Percentiles rank a stretch among this genome's conserved stretches.
Conservation (phyloP, 345 rosid genomes). For the Jatropha curcas region DNA sequence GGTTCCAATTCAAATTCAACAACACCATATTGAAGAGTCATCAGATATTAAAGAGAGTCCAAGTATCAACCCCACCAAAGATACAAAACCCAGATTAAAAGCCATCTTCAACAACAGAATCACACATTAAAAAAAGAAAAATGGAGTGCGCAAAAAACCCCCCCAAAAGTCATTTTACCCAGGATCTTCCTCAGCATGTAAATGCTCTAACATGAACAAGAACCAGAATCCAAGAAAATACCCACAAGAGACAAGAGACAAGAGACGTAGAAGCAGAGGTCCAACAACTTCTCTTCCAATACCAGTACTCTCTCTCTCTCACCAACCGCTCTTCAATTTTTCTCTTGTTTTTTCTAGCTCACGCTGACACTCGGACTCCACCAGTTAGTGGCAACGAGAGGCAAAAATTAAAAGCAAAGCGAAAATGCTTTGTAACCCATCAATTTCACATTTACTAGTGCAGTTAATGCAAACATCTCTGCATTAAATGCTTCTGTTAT, state of each 20-base stretch:
- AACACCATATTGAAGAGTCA: constrained; percentile 11
- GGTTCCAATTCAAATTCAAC: constrained; percentile 37
- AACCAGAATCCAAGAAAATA: constrained; percentile 8
- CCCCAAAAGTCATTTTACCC: not conserved
- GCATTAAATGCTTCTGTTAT: constrained; percentile 46
- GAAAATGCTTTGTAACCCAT: constrained; percentile 1
- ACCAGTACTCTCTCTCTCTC: not conserved
- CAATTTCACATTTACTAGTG: constrained; percentile 34
- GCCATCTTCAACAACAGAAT: constrained; percentile 21
- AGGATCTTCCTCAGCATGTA: not conserved
- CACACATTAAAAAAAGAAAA: not conserved
- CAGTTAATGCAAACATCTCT: constrained; percentile 35
- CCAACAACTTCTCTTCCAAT: constrained; percentile 19
- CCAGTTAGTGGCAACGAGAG: not conserved
- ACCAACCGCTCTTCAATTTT: constrained; percentile 23
- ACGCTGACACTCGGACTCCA: not conserved
- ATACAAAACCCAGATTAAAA: constrained; percentile 42
- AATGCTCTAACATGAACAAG: not conserved
- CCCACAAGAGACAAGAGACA: not conserved
- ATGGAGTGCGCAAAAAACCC: not conserved
- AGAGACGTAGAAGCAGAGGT: not conserved
- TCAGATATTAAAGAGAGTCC: constrained; percentile 3
- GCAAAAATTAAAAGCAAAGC: constrained; percentile 5
- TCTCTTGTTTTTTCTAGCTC: not conserved
- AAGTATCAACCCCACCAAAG: constrained; percentile 29